phyloP scores from a whole-genome alignment of 768 basidiomycete species.

The Strobilomyces confusus region DNA sequence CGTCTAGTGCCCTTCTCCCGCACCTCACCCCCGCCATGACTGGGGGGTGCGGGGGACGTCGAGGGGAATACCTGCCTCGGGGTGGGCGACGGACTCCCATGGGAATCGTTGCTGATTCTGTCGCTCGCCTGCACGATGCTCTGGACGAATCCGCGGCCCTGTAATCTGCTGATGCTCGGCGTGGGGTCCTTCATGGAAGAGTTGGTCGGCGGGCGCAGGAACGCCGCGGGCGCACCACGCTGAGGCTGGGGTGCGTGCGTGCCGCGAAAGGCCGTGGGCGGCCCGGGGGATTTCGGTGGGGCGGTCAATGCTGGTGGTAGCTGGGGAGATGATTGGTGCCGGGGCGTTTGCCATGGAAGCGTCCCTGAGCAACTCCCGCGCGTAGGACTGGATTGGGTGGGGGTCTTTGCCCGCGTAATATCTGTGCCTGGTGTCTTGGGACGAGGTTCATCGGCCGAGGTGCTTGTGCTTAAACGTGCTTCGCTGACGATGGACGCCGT shows the following conservation, averaged over 20 bases:
- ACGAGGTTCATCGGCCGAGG: slow-evolving; percentile 17
- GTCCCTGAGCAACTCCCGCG: slow-evolving; percentile 15
- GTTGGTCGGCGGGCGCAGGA: slow-evolving; percentile 42
- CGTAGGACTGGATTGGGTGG: slow-evolving; percentile 15
- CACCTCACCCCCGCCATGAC: slow-evolving; percentile 32
- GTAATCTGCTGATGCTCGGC: slow-evolving; percentile 76
- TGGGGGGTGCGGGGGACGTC: slow-evolving; percentile 30
- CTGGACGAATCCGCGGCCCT: slow-evolving; percentile 85
- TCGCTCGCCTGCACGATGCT: slow-evolving; percentile 72
- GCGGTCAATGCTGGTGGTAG: slow-evolving; percentile 28
- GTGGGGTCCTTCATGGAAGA: slow-evolving; percentile 65
- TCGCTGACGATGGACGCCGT: slow-evolving; percentile 9
- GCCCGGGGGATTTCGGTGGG: slow-evolving; percentile 19
- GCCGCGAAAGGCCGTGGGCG: slow-evolving; percentile 40
- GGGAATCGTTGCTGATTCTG: slow-evolving; percentile 38
- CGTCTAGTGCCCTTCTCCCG: slow-evolving; percentile 36
- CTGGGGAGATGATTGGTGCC: slow-evolving; percentile 32
- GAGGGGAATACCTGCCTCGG: slow-evolving; percentile 27
- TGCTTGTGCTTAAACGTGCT: slow-evolving; percentile 14
- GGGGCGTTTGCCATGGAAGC: slow-evolving; percentile 22
- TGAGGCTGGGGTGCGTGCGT: slow-evolving; percentile 40
- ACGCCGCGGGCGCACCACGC: slow-evolving; percentile 49
- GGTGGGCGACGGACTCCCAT: slow-evolving; percentile 31
- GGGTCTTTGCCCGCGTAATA: slow-evolving; percentile 14
- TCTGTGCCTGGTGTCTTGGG: slow-evolving; percentile 20